These are phyloP conservation scores for Letharia lupina DNA, from an alignment of 495 filamentous ascomycete genomes.

Conservation along the genomic window DNA sequence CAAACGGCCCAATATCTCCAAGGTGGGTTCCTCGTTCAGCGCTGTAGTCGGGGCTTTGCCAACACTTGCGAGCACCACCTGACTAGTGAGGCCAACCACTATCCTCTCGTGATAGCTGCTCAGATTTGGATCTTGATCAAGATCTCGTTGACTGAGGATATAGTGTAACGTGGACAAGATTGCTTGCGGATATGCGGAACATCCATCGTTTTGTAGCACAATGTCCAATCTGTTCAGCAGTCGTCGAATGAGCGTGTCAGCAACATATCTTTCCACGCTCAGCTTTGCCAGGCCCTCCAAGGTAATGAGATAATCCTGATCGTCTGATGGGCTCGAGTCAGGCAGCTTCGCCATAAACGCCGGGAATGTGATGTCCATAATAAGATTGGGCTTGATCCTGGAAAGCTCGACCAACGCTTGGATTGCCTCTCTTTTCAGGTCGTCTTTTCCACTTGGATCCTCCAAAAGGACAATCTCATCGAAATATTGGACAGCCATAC, in stretches of 20 bases:
- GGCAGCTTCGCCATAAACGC: conserved; percentile 64
- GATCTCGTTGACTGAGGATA: conserved; percentile 49
- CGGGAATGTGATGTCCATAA: conserved; percentile 65
- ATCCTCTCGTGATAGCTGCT: conserved; percentile 54
- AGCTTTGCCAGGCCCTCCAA: conserved; percentile 63
- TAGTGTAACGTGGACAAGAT: conserved; percentile 59
- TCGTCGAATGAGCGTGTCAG: conserved; percentile 59
- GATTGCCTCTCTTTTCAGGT: conserved; percentile 57
- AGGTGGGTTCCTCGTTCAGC: conserved; percentile 44
- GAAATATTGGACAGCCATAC: conserved; percentile 55
- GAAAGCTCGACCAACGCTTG: conserved; percentile 55
- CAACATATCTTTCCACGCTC: conserved; percentile 54
- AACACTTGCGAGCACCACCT: conserved; percentile 36
- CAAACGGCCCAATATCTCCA: conserved; percentile 57
- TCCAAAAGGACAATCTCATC: conserved; percentile 57
- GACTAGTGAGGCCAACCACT: conserved; percentile 43
- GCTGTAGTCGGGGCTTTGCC: conserved; percentile 36
- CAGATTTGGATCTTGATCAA: conserved; percentile 41
- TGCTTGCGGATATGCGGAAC: conserved; percentile 46
- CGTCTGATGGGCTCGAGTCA: conserved; percentile 38
- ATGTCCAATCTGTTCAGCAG: conserved; percentile 57
- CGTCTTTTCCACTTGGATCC: conserved; percentile 46
- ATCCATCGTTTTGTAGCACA: conserved; percentile 47
- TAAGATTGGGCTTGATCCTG: conserved; percentile 55
- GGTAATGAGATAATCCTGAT: conserved; percentile 45